A percentile compares a stretch with the other conserved stretches of the same genome.
Evolutionary conservation across 441 rosid species (phyloP).

Genomic region (Adansonia gregorii): DNA sequence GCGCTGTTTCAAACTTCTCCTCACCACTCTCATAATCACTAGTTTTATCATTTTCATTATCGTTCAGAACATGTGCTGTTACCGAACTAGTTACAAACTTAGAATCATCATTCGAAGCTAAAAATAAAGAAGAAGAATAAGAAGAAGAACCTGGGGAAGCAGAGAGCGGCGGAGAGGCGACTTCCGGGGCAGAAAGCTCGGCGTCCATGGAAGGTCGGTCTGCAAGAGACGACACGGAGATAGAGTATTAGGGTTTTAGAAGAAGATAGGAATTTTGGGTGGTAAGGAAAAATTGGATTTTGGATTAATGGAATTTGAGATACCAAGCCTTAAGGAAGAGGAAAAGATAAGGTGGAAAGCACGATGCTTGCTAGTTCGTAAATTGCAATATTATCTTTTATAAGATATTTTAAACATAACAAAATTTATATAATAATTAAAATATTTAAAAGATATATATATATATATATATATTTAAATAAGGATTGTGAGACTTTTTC

Average conservation of each 20-base stretch:
- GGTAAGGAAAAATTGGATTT: not conserved
- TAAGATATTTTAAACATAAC: not conserved
- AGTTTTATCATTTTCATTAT: slow-evolving; percentile 28
- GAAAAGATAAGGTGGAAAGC: slow-evolving; percentile 24
- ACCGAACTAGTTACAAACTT: slow-evolving; percentile 29
- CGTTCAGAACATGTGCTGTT: slow-evolving; percentile 14
- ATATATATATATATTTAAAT: no score
- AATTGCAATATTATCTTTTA: not conserved
- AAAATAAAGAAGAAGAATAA: slow-evolving; percentile 10
- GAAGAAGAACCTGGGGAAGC: slow-evolving; percentile 49
- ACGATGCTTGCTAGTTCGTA: not conserved
- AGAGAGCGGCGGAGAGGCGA: slow-evolving; percentile 35
- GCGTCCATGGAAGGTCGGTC: slow-evolving; percentile 44
- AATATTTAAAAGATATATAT: no score
- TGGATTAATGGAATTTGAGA: slow-evolving; percentile 24
- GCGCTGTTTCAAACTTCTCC: slow-evolving; percentile 48
- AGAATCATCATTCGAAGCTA: slow-evolving; percentile 22
- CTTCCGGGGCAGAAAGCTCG: slow-evolving; percentile 38
- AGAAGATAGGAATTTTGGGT: slow-evolving; percentile 20
- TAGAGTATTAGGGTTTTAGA: slow-evolving; percentile 21
- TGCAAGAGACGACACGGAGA: not conserved
- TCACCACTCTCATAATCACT: slow-evolving; percentile 36
- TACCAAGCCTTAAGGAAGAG: not conserved
- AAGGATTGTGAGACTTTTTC: not conserved
- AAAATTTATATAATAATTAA: no score